Evolutionary conservation across 1,284 basidiomycete genomes (phyloP), one percentile per base, ranked within the genome.

Genomic region (Apiotrichum siamense): DNA sequence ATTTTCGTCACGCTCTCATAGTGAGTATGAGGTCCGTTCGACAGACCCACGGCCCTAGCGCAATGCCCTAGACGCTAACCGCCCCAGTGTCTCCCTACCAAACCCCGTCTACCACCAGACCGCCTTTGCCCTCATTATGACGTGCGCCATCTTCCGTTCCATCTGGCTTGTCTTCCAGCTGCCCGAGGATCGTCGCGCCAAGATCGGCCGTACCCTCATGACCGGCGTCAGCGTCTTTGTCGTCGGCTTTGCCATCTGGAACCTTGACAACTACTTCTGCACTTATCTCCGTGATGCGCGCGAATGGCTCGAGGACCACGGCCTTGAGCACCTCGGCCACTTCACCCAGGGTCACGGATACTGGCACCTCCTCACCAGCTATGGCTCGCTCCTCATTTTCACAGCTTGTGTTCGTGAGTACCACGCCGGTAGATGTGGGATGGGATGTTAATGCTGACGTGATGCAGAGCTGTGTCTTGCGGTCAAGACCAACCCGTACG

Each of bases 61-160:
- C n/a, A 18, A 25, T 26, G n/a, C 4, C 21, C 24, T 15, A 17
- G 26, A 23, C 39, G 29, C 33, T 23, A 35, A 25, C 31, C 33
- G 2, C 3, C 46, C n/a, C n/a, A 78, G 78, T 57, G 54, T 77
- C 20, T 57, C 55, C 48, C 72, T 77, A 38, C 75, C 75, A 3
- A 78, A 80, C 62, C 78, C 79, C 0, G 71, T 79, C 9, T 77
- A 79, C 46, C 79, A 80, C 62, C 77, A 80, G 67, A 59, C 77
- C 26, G 73, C 76, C 1, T 80, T 78, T 52, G 78, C 70, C 0
- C 20, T 51, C 20, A 75, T 80, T 42, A 73, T 78, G 54, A 32
- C 74, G 31, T 47, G 50, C 1, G 52, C 66, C 4, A 55, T 65
- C 7, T 38, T 58, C 7, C 69, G 74, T 18, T 65, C 69, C 13